phyloP scores from a whole-genome alignment of 768 basidiomycete genomes.

The Serpula lacrymans region DNA sequence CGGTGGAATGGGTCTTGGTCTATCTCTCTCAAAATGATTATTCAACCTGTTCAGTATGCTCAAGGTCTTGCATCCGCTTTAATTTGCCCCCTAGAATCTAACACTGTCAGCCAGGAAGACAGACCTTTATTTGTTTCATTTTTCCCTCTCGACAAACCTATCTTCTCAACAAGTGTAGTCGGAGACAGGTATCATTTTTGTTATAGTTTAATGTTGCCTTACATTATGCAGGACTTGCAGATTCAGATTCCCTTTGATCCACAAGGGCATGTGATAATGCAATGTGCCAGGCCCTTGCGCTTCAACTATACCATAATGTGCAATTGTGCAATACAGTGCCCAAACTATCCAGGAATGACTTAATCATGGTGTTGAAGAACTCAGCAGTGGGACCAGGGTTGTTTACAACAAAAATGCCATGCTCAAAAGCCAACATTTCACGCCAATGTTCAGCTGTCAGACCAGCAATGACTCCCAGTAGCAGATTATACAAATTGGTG shows the following conservation, averaged over 20 bases:
- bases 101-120: constrained; percentile 88
- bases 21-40: constrained; percentile 96
- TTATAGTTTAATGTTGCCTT: no score
- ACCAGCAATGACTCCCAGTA: constrained; percentile 14
- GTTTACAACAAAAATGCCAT: not conserved
- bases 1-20: constrained; percentile 92
- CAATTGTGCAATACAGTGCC: constrained; percentile 27
- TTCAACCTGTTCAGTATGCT: constrained; percentile 82
- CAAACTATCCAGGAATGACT: constrained; percentile 22
- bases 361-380: not conserved
- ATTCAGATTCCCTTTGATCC: constrained; percentile 20
- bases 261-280: constrained; percentile 36
- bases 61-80: constrained; percentile 91
- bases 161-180: no score
- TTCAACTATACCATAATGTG: constrained; percentile 40
- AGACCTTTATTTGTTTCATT: no score
- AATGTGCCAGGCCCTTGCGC: constrained; percentile 35
- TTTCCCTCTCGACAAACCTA: no score
- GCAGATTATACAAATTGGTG: constrained; percentile 37
- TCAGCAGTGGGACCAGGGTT: constrained; percentile 4
- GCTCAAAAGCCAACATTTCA: not conserved
- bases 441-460: not conserved
- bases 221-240: not conserved
- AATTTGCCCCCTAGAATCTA: constrained; percentile 91
- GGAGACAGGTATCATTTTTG: no score